phyloP scores from a whole-genome alignment of 257 asterid genomes.

The Petrea volubilis region DNA sequence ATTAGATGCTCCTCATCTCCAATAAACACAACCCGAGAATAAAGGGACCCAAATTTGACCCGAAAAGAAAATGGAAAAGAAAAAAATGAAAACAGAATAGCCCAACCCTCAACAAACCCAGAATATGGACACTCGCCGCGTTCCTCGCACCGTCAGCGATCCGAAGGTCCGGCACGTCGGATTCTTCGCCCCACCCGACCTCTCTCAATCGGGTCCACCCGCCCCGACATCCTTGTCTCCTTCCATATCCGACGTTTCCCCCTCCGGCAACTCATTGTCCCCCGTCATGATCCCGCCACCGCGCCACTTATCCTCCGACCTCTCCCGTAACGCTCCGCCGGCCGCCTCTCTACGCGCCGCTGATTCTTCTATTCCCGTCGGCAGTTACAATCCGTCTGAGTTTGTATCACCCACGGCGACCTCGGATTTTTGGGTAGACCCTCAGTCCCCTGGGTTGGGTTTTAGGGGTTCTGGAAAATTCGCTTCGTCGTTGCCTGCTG shows the following conservation, averaged over 20 bases:
- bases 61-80: neutral
- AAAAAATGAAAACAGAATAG: neutral
- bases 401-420: slow-evolving; percentile 48
- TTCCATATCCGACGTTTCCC: slow-evolving; percentile 41
- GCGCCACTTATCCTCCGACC: slow-evolving; percentile 53
- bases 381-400: slow-evolving; percentile 83
- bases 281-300: slow-evolving; percentile 92
- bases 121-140: slow-evolving; percentile 80
- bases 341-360: slow-evolving; percentile 26
- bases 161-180: slow-evolving; percentile 94
- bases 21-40: neutral
- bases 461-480: slow-evolving; percentile 59
- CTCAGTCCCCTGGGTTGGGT: slow-evolving; percentile 35
- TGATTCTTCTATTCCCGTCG: slow-evolving; percentile 48
- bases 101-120: slow-evolving; percentile 18
- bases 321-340: slow-evolving; percentile 41
- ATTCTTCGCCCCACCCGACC: slow-evolving; percentile 68
- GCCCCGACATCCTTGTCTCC: slow-evolving; percentile 46
- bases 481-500: slow-evolving; percentile 68
- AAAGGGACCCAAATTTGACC: neutral
- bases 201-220: slow-evolving; percentile 60
- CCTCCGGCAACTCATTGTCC: slow-evolving; percentile 63
- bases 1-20: slow-evolving; percentile 17
- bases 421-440: slow-evolving; percentile 42
- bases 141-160: slow-evolving; percentile 72